Evolutionary conservation across 2,329 filamentous ascomycete genomes (phyloP).

Genomic region (Cephalotrichum gorgonifer): DNA sequence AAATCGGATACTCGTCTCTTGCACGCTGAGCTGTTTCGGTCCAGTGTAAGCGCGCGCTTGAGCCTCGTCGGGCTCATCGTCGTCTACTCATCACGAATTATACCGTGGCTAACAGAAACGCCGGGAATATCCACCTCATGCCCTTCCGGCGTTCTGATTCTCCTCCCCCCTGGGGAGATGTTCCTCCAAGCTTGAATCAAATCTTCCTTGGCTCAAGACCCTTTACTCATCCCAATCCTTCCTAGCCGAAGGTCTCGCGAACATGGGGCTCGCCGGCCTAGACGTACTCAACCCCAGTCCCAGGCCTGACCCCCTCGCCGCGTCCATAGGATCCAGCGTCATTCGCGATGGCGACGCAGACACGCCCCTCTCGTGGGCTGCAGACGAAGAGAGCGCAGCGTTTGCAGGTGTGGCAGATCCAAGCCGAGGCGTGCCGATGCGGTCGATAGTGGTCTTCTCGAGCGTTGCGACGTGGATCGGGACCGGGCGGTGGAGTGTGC

Average conservation of each 20-base stretch:
- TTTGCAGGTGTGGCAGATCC: background rate
- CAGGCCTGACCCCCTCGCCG: constrained; percentile 19
- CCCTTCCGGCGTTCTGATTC: too few species aligned
- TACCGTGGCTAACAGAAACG: too few species aligned
- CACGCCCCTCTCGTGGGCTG: background rate
- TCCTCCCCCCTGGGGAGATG: too few species aligned
- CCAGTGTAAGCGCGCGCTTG: too few species aligned
- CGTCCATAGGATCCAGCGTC: constrained; percentile 29
- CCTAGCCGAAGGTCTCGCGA: constrained; percentile 24
- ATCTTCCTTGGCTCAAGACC: too few species aligned
- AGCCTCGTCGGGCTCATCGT: too few species aligned
- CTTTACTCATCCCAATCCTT: constrained; percentile 25
- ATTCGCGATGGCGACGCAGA: constrained; percentile 8
- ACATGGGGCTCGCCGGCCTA: constrained; percentile 34
- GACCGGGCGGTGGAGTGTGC: constrained; percentile 42
- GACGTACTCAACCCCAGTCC: constrained; percentile 33
- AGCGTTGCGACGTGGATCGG: constrained; percentile 62
- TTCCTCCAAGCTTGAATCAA: too few species aligned
- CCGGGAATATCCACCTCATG: too few species aligned
- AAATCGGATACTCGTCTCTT: too few species aligned
- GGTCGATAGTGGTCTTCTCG: constrained; percentile 61
- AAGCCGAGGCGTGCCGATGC: constrained; percentile 24
- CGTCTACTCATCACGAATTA: too few species aligned
- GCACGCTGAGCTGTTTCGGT: too few species aligned
- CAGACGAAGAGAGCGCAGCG: background rate